Percentiles rank a stretch among this genome's conserved stretches.
Evolutionary conservation across 176 grass and related monocot genomes (phyloP).

Genomic region (Canna indica): DNA sequence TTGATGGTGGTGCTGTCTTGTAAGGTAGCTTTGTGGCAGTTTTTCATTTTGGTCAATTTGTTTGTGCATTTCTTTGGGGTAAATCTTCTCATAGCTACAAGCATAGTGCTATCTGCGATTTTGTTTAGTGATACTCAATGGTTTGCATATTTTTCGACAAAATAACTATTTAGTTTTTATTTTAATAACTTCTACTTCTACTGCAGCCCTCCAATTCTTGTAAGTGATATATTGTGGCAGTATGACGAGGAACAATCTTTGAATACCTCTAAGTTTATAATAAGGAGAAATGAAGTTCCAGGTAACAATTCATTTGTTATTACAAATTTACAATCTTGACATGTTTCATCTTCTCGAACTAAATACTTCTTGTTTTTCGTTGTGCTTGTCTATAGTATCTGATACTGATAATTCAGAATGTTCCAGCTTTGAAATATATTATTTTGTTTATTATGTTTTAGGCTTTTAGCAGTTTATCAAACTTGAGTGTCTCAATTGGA

Average conservation of each 20-base stretch:
- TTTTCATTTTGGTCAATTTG: no score
- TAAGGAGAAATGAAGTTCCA: conserved; percentile 37
- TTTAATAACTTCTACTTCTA: conserved; percentile 22
- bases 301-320: conserved; percentile 14
- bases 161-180: not conserved
- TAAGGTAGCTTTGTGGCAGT: not conserved
- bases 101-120: not conserved
- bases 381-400: not conserved
- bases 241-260: conserved; percentile 36
- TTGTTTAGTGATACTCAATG: not conserved
- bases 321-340: not conserved
- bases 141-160: not conserved
- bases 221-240: conserved; percentile 74
- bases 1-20: no score
- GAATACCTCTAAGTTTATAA: conserved; percentile 33
- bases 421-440: not conserved
- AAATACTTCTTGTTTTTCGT: not conserved
- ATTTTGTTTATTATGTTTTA: not conserved
- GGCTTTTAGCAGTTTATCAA: not conserved
- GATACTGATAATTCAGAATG: not conserved
- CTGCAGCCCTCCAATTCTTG: conserved; percentile 76
- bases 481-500: no score
- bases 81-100: not conserved
- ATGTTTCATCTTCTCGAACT: not conserved
- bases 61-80: no score